These are phyloP conservation scores for Auricularia sp. DNA, from an alignment of 768 basidiomycete species.

Conservation along the genomic window DNA sequence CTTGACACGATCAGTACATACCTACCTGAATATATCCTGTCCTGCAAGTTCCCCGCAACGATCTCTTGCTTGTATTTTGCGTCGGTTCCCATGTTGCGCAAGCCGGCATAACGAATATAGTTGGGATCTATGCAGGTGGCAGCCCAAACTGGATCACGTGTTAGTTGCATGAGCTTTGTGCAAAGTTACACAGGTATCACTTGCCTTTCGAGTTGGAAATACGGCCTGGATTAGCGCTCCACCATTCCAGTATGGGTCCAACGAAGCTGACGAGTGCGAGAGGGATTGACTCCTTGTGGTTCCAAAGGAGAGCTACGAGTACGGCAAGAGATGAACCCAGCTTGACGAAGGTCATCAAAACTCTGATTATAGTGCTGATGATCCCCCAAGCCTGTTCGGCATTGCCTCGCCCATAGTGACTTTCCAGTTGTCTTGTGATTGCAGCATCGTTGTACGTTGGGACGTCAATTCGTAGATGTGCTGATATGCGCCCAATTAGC, in stretches of 20 bases:
- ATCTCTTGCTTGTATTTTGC: constrained; percentile 58
- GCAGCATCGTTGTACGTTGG: constrained; percentile 64
- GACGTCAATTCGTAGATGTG: constrained; percentile 49
- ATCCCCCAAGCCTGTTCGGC: constrained; percentile 45
- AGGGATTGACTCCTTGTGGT: not conserved
- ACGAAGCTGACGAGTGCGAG: not conserved
- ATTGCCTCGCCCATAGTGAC: constrained; percentile 21
- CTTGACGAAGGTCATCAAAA: constrained; percentile 11
- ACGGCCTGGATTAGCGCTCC: not conserved
- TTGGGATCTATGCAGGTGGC: constrained; percentile 59
- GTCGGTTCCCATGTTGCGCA: constrained; percentile 48
- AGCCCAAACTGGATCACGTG: constrained; percentile 42
- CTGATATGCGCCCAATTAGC: not conserved
- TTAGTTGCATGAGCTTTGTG: not conserved
- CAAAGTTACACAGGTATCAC: not conserved
- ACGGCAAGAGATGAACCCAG: not conserved
- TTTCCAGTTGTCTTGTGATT: constrained; percentile 54
- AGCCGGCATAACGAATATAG: constrained; percentile 53
- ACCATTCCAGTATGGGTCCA: not conserved
- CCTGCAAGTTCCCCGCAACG: constrained; percentile 52
- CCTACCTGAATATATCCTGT: constrained; percentile 44
- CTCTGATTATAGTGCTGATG: constrained; percentile 31
- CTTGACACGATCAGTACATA: not conserved
- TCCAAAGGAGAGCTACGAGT: not conserved
- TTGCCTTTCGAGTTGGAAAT: not conserved